phyloP scores from a whole-genome alignment of 129 eudicot species.

The Calendula officinalis region DNA sequence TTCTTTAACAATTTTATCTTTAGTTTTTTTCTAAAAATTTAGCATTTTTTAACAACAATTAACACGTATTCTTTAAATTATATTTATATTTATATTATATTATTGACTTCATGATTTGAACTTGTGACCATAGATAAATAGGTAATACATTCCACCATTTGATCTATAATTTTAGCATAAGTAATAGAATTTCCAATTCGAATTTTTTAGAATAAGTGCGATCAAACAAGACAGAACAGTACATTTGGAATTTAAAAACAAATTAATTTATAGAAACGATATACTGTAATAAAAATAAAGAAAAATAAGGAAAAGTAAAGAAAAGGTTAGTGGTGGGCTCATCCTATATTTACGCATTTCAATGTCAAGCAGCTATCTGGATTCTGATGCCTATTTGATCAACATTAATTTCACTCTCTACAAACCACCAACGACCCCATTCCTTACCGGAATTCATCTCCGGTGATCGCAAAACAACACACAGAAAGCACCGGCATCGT shows the following conservation, averaged over 20 bases:
- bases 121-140: no score
- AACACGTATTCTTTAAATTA: no score
- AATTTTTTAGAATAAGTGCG: no score
- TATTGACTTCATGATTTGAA: no score
- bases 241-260: not conserved
- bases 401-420: constrained; percentile 1
- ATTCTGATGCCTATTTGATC: constrained; percentile 6
- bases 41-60: no score
- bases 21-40: no score
- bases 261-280: not conserved
- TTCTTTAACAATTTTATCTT: no score
- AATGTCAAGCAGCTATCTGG: constrained; percentile 11
- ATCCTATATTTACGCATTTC: constrained; percentile 37
- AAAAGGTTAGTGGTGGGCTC: constrained; percentile 11
- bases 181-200: no score
- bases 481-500: not conserved
- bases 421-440: constrained; percentile 2
- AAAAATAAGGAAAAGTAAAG: not conserved
- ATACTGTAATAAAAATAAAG: not conserved
- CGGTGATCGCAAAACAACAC: not conserved
- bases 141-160: no score
- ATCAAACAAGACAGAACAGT: not conserved
- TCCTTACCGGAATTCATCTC: constrained; percentile 14
- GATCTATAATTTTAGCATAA: no score
- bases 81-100: no score